Conservation (phyloP, 2,329 filamentous ascomycete genomes). For the Cercospora nicotianae region DNA sequence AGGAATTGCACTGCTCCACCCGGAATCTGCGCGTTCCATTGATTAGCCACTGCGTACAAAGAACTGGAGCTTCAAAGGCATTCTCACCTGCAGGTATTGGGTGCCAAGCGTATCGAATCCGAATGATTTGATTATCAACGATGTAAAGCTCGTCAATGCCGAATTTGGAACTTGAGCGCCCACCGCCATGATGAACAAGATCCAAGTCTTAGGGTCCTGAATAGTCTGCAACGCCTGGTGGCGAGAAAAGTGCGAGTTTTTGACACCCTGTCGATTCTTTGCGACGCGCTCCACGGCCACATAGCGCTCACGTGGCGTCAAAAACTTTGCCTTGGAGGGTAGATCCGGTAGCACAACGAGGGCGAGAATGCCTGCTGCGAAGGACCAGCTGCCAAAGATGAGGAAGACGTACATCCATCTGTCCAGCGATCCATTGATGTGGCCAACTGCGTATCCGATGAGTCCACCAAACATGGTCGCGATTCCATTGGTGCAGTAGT, state of each 20-base stretch:
- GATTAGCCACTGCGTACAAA: not conserved
- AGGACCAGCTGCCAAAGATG: constrained; percentile 50
- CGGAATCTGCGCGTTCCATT: constrained; percentile 45
- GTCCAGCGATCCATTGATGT: constrained; percentile 54
- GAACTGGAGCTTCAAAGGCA: not conserved
- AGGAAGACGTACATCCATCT: constrained; percentile 61
- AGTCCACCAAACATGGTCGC: constrained; percentile 63
- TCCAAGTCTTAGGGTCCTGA: constrained; percentile 60
- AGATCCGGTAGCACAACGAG: constrained; percentile 28
- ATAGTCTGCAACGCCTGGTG: constrained; percentile 50
- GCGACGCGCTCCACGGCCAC: constrained; percentile 54
- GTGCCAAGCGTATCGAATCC: constrained; percentile 53
- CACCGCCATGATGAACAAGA: constrained; percentile 56
- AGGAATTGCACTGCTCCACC: constrained; percentile 60
- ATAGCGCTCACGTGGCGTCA: constrained; percentile 21
- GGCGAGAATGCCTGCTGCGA: constrained; percentile 42
- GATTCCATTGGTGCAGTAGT: constrained; percentile 60
- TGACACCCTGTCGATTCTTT: constrained; percentile 55
- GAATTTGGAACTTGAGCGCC: constrained; percentile 59
- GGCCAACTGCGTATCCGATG: constrained; percentile 60
- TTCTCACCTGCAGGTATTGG: constrained; percentile 54
- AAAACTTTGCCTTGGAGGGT: constrained; percentile 23
- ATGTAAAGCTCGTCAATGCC: constrained; percentile 56
- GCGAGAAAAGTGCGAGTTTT: constrained; percentile 50
- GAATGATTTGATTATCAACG: constrained; percentile 51